phyloP scores from a whole-genome alignment of 1,284 basidiomycete genomes.

The Malassezia equina region DNA sequence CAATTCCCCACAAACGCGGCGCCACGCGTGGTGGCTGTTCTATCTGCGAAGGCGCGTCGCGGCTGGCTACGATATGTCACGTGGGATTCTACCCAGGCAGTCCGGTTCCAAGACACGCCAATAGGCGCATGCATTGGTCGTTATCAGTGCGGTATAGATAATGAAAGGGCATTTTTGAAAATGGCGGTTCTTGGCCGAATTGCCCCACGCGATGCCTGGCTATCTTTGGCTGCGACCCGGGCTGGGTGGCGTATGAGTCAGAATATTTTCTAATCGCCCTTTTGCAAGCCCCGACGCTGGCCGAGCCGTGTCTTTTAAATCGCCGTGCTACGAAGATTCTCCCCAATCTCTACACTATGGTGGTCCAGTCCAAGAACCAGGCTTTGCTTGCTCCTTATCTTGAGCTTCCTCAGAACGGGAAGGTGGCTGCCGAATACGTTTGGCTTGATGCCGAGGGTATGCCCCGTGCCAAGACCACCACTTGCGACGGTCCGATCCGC shows the following conservation, averaged over 20 bases:
- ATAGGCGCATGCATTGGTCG: neutral
- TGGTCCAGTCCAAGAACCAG: neutral
- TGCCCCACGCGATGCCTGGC: neutral
- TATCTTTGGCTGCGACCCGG: neutral
- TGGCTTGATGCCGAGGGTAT: conserved; percentile 52
- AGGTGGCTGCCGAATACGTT: conserved; percentile 46
- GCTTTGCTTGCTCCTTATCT: conserved; percentile 24
- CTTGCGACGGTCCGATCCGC: conserved; percentile 70
- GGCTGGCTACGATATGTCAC: neutral
- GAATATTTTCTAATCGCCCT: neutral
- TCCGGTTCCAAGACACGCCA: neutral
- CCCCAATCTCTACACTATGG: conserved; percentile 1
- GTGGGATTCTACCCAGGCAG: neutral
- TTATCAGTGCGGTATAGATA: neutral
- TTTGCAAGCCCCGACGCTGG: neutral
- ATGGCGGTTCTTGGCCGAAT: neutral
- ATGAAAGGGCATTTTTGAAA: neutral
- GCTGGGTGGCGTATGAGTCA: neutral
- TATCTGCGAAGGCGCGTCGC: neutral
- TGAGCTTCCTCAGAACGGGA: conserved; percentile 22
- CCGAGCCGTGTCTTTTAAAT: neutral
- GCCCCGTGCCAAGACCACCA: conserved; percentile 50
- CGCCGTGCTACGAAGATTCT: neutral
- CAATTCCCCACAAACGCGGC: neutral
- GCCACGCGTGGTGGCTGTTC: neutral